These are phyloP conservation scores for Urtica urens DNA, from an alignment of 306 rosid species.

Conservation along the genomic window DNA sequence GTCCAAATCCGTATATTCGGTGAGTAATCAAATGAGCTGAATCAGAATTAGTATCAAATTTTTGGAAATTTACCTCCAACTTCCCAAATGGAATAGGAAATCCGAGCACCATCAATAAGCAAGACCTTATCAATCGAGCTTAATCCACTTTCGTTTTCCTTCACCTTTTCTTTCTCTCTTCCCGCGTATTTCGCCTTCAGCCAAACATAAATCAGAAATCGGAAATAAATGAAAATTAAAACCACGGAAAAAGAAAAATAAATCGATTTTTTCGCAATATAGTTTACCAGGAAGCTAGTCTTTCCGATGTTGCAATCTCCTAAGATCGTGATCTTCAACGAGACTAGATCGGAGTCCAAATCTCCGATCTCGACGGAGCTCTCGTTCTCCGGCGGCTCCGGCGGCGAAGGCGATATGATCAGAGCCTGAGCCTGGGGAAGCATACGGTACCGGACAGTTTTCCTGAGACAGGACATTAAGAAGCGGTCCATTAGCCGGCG, in stretches of 20 bases:
- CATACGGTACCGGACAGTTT: slow-evolving; percentile 36
- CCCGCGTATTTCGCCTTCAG: slow-evolving; percentile 72
- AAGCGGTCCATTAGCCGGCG: slow-evolving; percentile 37
- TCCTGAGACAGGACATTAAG: slow-evolving; percentile 37
- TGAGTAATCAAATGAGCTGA: not conserved
- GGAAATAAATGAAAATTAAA: not conserved
- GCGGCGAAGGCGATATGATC: slow-evolving; percentile 4
- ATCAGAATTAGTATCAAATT: not conserved
- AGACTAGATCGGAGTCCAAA: slow-evolving; percentile 58
- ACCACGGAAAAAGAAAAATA: not conserved
- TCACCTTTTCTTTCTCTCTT: slow-evolving; percentile 28
- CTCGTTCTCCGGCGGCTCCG: slow-evolving; percentile 15
- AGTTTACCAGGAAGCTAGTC: slow-evolving; percentile 91
- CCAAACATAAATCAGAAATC: not conserved
- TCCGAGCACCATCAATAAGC: slow-evolving; percentile 62
- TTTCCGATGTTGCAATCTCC: slow-evolving; percentile 83
- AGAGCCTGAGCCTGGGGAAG: slow-evolving; percentile 24
- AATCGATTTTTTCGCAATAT: no score
- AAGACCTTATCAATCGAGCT: slow-evolving; percentile 60
- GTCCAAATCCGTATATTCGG: not conserved
- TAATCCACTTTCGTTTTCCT: slow-evolving; percentile 29
- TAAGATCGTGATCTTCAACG: slow-evolving; percentile 72
- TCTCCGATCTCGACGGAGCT: slow-evolving; percentile 11
- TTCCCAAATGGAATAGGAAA: slow-evolving; percentile 86
- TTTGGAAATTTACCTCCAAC: slow-evolving; percentile 49